Evolutionary conservation across 192 early-diverging fungal genomes (phyloP).

Genomic region (Fimicolochytrium jonesii): DNA sequence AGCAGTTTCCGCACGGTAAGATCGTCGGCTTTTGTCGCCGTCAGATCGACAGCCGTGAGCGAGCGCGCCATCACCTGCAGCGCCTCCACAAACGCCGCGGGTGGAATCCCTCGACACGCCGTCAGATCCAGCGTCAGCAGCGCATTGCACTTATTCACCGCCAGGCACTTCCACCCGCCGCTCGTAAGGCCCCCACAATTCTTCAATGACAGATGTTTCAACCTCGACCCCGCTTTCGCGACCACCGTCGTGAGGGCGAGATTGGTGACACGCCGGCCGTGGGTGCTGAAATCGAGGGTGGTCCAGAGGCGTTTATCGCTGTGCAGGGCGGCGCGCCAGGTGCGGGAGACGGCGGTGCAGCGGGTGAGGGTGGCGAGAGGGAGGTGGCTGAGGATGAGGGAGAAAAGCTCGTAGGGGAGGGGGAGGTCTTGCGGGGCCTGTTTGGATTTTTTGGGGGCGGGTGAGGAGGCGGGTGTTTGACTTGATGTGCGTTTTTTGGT

Average conservation of each 20-base stretch:
- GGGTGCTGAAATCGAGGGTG: background rate
- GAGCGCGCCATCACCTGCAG: background rate
- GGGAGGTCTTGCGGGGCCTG: background rate
- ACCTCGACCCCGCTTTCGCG: background rate
- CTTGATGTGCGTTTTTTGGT: too few species aligned
- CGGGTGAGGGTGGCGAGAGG: background rate
- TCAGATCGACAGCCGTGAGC: background rate
- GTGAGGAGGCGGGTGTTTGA: too few species aligned
- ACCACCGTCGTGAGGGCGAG: background rate
- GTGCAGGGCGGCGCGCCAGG: background rate
- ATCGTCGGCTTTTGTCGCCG: background rate
- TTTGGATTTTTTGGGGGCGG: background rate
- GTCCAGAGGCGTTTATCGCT: background rate
- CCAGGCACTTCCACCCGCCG: background rate
- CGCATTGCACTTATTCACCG: background rate
- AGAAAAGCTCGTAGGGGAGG: slow-evolving; percentile 9
- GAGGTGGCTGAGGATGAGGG: background rate
- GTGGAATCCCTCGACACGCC: background rate
- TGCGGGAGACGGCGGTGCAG: background rate
- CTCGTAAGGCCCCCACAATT: background rate
- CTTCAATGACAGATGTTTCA: background rate
- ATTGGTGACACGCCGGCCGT: background rate
- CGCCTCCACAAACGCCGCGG: background rate
- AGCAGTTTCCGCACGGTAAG: background rate
- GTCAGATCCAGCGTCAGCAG: background rate